Evolutionary conservation across 306 rosid genomes (phyloP).

Genomic region (Lupinus albus): DNA sequence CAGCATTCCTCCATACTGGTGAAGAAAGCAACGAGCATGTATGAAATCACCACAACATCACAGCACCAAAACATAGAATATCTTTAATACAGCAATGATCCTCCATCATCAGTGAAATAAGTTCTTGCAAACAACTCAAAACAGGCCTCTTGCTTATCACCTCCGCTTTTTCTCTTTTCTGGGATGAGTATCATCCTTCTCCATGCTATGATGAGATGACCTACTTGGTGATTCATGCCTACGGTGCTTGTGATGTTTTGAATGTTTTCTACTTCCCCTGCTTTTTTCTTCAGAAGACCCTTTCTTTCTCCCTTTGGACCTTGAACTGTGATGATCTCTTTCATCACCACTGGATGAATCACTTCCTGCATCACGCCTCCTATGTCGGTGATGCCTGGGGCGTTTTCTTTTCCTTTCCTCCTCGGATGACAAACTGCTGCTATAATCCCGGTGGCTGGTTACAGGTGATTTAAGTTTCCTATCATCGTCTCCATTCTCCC

Average conservation of each 20-base stretch:
- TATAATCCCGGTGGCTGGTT: slow-evolving; percentile 39
- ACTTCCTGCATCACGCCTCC: slow-evolving; percentile 59
- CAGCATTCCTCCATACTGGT: slow-evolving; percentile 20
- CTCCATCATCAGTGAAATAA: not conserved
- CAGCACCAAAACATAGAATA: slow-evolving; percentile 22
- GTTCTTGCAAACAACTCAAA: slow-evolving; percentile 11
- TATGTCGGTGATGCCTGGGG: slow-evolving; percentile 55
- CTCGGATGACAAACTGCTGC: slow-evolving; percentile 59
- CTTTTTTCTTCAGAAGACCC: slow-evolving; percentile 68
- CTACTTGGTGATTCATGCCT: slow-evolving; percentile 61
- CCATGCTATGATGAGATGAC: slow-evolving; percentile 46
- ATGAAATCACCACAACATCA: slow-evolving; percentile 7
- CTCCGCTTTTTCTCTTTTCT: slow-evolving; percentile 60
- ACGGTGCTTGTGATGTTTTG: slow-evolving; percentile 61
- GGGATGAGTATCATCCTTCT: slow-evolving; percentile 50
- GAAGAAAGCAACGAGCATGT: not conserved
- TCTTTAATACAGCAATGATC: slow-evolving; percentile 8
- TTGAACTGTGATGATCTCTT: slow-evolving; percentile 49
- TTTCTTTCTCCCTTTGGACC: slow-evolving; percentile 64
- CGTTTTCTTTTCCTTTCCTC: slow-evolving; percentile 70
- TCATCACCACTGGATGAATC: slow-evolving; percentile 60
- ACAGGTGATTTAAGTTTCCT: slow-evolving; percentile 48
- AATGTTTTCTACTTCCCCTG: slow-evolving; percentile 62
- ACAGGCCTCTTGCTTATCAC: slow-evolving; percentile 46
- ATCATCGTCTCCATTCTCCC: slow-evolving; percentile 46